Evolutionary conservation across 116 monocot genomes (phyloP).

Genomic region (Cymodocea nodosa): DNA sequence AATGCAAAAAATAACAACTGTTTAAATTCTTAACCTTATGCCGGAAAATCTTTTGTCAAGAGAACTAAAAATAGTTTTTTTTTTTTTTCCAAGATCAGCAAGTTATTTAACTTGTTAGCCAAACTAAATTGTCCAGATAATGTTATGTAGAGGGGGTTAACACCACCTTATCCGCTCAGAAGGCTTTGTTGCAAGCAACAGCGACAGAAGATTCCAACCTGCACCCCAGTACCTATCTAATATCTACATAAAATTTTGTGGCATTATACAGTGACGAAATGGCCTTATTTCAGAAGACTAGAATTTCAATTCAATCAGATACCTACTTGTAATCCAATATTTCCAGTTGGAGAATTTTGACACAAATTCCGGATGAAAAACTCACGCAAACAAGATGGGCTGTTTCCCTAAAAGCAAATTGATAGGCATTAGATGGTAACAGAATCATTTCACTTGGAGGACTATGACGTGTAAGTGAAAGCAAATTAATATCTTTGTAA

Average conservation of each 20-base stretch:
- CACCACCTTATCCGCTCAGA: slow-evolving; percentile 74
- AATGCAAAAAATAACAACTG: background rate
- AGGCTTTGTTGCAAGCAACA: slow-evolving; percentile 74
- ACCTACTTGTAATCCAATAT: slow-evolving; percentile 73
- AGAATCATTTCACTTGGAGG: background rate
- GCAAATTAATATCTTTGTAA: no score
- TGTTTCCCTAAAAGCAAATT: slow-evolving; percentile 42
- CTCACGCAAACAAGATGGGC: slow-evolving; percentile 84
- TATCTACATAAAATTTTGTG: slow-evolving; percentile 40
- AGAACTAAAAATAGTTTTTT: background rate
- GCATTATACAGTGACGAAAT: background rate
- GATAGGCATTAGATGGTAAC: background rate
- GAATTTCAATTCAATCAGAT: background rate
- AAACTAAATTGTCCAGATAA: background rate
- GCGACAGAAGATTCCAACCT: slow-evolving; percentile 88
- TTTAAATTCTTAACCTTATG: no score
- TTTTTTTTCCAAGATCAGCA: background rate
- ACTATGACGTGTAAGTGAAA: no score
- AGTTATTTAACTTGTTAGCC: background rate
- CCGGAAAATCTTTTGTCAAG: no score
- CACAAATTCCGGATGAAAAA: slow-evolving; percentile 67
- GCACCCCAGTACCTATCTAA: slow-evolving; percentile 93
- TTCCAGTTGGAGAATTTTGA: slow-evolving; percentile 64
- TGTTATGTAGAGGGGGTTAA: background rate
- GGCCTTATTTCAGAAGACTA: background rate